Conservation (phyloP, 2,329 filamentous ascomycete species). For the Stenocarpella maydis region DNA sequence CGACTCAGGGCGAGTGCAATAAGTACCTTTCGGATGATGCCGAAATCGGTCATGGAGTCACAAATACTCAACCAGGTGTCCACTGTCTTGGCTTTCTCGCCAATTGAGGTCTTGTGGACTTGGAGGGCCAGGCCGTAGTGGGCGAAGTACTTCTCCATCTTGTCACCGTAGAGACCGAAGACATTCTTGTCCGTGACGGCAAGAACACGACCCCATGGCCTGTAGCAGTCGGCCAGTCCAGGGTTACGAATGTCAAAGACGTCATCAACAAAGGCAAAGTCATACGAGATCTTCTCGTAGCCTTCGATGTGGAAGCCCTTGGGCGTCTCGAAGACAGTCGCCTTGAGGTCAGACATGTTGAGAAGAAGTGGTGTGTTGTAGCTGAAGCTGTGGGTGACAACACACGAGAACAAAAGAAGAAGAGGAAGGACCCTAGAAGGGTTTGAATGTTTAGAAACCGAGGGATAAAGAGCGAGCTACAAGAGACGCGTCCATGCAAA, state of each 20-base stretch:
- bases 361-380: neutral
- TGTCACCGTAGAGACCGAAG: constrained; percentile 70
- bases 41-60: constrained; percentile 78
- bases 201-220: constrained; percentile 69
- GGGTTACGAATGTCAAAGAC: constrained; percentile 69
- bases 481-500: neutral
- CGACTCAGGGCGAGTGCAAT: constrained; percentile 7
- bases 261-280: constrained; percentile 76
- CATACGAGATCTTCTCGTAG: constrained; percentile 80
- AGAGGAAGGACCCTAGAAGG: neutral
- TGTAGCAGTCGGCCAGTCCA: constrained; percentile 71
- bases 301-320: constrained; percentile 75
- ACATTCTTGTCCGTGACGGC: constrained; percentile 78
- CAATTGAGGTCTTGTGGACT: constrained; percentile 77
- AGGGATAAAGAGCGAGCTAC: neutral
- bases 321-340: constrained; percentile 68
- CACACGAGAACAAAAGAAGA: neutral
- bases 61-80: constrained; percentile 74
- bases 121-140: constrained; percentile 69
- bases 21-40: constrained; percentile 68
- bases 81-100: constrained; percentile 78
- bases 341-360: constrained; percentile 75
- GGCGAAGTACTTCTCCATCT: constrained; percentile 73
- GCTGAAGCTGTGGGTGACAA: neutral
- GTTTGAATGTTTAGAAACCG: neutral